Evolutionary conservation across 2,329 filamentous ascomycete genomes (phyloP).

Genomic region (Pochonia chlamydosporia): DNA sequence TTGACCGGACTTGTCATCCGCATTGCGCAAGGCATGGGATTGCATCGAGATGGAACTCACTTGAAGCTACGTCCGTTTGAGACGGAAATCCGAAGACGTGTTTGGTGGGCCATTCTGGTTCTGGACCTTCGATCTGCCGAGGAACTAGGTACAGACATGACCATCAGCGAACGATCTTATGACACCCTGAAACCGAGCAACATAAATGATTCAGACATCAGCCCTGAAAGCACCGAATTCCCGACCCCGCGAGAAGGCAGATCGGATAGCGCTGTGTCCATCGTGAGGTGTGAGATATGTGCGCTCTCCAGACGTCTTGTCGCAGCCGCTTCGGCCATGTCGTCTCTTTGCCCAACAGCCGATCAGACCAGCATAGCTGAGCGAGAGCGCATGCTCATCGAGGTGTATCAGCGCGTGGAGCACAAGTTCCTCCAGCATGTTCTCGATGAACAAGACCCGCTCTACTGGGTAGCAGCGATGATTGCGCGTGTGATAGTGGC

Average conservation of each 20-base stretch:
- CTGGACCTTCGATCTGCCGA: slow-evolving; percentile 52
- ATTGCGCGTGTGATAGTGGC: slow-evolving; percentile 66
- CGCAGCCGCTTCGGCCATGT: slow-evolving; percentile 26
- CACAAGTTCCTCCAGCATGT: slow-evolving; percentile 48
- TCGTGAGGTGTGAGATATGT: slow-evolving; percentile 49
- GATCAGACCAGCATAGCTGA: slow-evolving; percentile 26
- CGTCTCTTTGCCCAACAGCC: slow-evolving; percentile 22
- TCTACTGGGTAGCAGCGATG: slow-evolving; percentile 65
- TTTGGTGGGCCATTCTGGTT: slow-evolving; percentile 56
- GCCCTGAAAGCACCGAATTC: slow-evolving; percentile 38
- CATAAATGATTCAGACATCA: slow-evolving; percentile 43
- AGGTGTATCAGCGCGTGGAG: slow-evolving; percentile 48
- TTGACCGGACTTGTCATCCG: slow-evolving; percentile 52
- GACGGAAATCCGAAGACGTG: slow-evolving; percentile 51
- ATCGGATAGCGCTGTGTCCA: slow-evolving; percentile 44
- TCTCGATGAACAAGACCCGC: slow-evolving; percentile 39
- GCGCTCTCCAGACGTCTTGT: slow-evolving; percentile 30
- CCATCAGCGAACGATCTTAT: slow-evolving; percentile 33
- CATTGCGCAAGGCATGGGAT: slow-evolving; percentile 53
- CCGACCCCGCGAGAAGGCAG: slow-evolving; percentile 43
- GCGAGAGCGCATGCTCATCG: slow-evolving; percentile 41
- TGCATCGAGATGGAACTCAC: slow-evolving; percentile 49
- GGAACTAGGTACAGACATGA: slow-evolving; percentile 43
- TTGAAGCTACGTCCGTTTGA: slow-evolving; percentile 52
- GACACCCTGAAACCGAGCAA: slow-evolving; percentile 45